Evolutionary conservation across 805 yeast species (phyloP).

Genomic region (Candida rishiriensis): DNA sequence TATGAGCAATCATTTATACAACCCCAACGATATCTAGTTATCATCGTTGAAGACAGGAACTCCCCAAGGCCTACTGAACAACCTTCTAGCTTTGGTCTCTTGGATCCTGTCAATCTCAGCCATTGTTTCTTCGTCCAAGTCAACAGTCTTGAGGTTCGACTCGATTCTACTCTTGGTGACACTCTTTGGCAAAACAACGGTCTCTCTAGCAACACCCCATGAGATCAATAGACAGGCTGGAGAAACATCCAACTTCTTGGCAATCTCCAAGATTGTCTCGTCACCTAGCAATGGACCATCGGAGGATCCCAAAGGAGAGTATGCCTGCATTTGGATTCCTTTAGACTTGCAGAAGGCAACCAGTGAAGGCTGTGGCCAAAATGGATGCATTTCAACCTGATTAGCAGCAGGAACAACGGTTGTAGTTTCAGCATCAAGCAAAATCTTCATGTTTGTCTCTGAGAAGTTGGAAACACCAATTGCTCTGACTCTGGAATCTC

Average conservation of each 20-base stretch:
- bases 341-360: conserved; percentile 46
- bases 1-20: no score
- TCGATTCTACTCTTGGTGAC: conserved; percentile 40
- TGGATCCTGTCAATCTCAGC: conserved; percentile 7
- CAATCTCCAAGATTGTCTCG: conserved; percentile 37
- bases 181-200: conserved; percentile 50
- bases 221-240: conserved; percentile 52
- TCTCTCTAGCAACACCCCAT: conserved; percentile 56
- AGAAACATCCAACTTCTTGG: conserved; percentile 37
- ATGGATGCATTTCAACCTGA: conserved; percentile 75
- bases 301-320: conserved; percentile 69
- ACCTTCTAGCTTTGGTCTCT: conserved; percentile 11
- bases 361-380: conserved; percentile 58
- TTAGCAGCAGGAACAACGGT: conserved; percentile 60
- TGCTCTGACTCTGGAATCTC: conserved; percentile 42
- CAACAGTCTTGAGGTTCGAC: conserved; percentile 34
- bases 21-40: no score
- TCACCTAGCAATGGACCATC: conserved; percentile 50
- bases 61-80: conserved; percentile 16
- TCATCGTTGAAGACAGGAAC: conserved; percentile 20
- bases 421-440: conserved; percentile 45
- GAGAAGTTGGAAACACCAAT: conserved; percentile 79
- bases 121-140: conserved; percentile 32
- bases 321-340: conserved; percentile 62
- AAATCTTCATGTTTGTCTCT: conserved; percentile 42